Evolutionary conservation across 805 yeast genomes (phyloP), one percentile per base, ranked within the genome.

Genomic region (Yarrowia phangngaensis): DNA sequence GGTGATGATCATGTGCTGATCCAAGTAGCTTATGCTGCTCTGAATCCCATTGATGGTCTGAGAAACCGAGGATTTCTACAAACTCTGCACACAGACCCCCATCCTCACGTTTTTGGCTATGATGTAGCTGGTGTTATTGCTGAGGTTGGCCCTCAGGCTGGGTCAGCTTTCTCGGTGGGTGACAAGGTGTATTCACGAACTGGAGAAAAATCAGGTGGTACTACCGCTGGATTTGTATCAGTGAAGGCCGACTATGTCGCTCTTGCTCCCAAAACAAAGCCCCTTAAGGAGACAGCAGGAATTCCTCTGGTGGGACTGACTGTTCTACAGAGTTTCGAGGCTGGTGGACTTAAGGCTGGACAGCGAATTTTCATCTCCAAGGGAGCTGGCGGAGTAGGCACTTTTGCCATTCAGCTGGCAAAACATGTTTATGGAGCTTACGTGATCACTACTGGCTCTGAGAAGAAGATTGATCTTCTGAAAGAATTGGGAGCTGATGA

Each of bases 31-130:
- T 56, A 60, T 12, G 55, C 52, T 8, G 61, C 58, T 9, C 36
- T 58, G 23, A 60, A 60, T 33, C 64, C 61, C 19, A 48, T 56
- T 22, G 63, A 60, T 30, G 54, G 56, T 45, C 47, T 52, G 34
- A 22, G 47, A 8, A 53, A 53, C 12, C 19, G 14, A 4, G 60
- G 59, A 3, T 12, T 17, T 4, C 4, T 54, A 41, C 41, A 47
- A 20, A 23, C 33, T 22, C 19, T 54, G 14, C 19, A 20, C 19
- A 29, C 51, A 8, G 17, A 12, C 17, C 41, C 52, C 12, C 46
- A 52, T 9, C 58, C 58, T 15, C 26, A 46, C n/a, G 43, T 53
- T 6, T 20, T 53, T 16, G 64, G 62, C 4, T 35, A 27, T 5
- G 64, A 60, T 28, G 50, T 53, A 8, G 54, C 64, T 4, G 64